Base-by-base conservation (phyloP, 345 rosid species). In the Populus nigra region DNA sequence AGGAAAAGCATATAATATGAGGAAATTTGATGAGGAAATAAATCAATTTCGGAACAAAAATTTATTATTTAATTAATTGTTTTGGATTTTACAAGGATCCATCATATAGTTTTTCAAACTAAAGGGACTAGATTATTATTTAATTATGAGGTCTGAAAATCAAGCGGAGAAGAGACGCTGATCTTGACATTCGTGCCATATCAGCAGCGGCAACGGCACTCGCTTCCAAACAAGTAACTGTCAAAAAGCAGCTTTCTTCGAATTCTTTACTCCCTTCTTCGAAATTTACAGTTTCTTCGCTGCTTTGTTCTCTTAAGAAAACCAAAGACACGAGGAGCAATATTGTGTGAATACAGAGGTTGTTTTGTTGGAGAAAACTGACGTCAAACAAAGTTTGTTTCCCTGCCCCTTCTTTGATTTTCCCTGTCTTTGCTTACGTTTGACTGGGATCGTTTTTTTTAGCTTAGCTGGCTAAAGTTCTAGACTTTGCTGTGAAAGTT, bases 401-500 rank as follows among this genome's bases (percentile, higher is more conserved):
- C 38, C 39, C 68, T 78, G 55, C 73, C 65, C 70, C 47, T 78
- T 69, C 13, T 62, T 65, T 53, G 18, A 22, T 5, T 11, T 80
- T 41, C 3, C 66, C 15, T 57, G 18, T 25, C 13, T 41, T 62
- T 62, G 66, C 33, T 39, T 25, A 45, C 6, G 23, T 8, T 20
- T 23, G 36, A 53, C 29, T 38, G 79, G 20, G 69, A 43, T 72
- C 50, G 50, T 59, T 36, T 20, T 17, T 2, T 31, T 31, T 31
- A 31, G 43, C 8, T 63, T 61, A 35, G 74, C 23, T 47, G 22
- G 55, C 53, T 78, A 13, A 22, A 35, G 63, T 15, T 61, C 9
- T 31, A 7, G 65, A 45, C 74, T 41, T 76, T 61, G 72, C 33
- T 73, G 17, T 73, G 43, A 69, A 69, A n/a, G 75, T 73, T 17